Base-by-base conservation (phyloP, 2,329 filamentous ascomycete species). In the Ophiocordyceps camponoti-leonardi region DNA sequence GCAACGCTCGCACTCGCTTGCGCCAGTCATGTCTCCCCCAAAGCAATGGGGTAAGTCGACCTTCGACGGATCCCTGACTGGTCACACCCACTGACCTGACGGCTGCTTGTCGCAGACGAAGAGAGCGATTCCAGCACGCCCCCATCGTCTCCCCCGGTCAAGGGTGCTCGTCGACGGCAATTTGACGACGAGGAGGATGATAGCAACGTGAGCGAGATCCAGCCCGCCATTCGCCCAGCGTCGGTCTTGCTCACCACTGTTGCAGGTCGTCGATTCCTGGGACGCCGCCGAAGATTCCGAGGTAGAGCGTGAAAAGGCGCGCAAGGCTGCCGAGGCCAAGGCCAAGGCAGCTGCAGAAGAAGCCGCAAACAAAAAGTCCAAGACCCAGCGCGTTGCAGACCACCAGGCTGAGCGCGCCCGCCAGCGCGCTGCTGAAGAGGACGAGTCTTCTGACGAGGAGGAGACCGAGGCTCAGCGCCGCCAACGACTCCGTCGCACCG, bases 201-300 rank as follows among this genome's bases (percentile, higher is more conserved):
- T 53, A 72, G 71, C 54, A 86, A 93, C 65, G 88, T 90, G 74
- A 58, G 72, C 61, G 26, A 22, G 3, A 16, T 41, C 4, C 19
- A 18, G 11, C 35, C 20, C 35, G 6, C 11, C 35, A 22, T 28
- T 37, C 20, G 22, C 31, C 31, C 20, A 12, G 19, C 0, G 10
- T 18, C 30, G 8, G 12, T n/a, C 2, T 23, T 6, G n/a, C 39
- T 41, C 19, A 26, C 6, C 18, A 20, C 28, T 13, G 16, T 2
- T n/a, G 23, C 52, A 94, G 82, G 86, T 96, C 47, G 77, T 95
- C 58, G 92, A 98, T 49, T 90, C 86, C 31, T 98, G 92, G 92
- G 88, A 96, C 58, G 90, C 86, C 48, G 88, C 85, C 54, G 92
- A 96, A 59, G 92, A 98, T 68, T 94, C 87, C 50, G 92, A 98